A percentile compares a stretch with the other conserved stretches of the same genome.
Evolutionary conservation across 441 rosid genomes (phyloP).

Genomic region (Erodium texanum): DNA sequence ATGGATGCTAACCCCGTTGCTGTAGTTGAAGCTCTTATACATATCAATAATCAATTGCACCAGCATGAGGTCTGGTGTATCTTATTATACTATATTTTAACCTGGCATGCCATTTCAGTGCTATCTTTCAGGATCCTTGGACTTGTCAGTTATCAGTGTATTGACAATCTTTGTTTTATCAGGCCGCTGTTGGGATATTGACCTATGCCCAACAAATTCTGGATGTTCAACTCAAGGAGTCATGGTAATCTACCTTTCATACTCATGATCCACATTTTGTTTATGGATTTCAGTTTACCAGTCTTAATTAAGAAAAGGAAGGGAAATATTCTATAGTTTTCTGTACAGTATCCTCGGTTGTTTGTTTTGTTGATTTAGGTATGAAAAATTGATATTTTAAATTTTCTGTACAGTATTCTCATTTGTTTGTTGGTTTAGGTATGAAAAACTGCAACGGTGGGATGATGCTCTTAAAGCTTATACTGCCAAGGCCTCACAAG

Average conservation of each 20-base stretch:
- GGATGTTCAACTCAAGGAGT: slow-evolving; percentile 93
- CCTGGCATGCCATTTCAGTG: background rate
- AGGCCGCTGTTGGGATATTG: slow-evolving; percentile 99
- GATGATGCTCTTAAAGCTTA: slow-evolving; percentile 99
- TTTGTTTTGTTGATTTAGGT: slow-evolving; percentile 51
- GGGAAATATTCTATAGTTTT: background rate
- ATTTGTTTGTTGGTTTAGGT: slow-evolving; percentile 41
- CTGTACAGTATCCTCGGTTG: too few relatives aligned
- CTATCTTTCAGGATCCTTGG: background rate
- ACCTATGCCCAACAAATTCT: slow-evolving; percentile 88
- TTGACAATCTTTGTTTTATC: slow-evolving; percentile 21
- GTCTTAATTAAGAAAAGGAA: background rate
- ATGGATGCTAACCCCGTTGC: slow-evolving; percentile 98
- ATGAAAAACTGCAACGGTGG: slow-evolving; percentile 99
- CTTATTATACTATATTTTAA: slow-evolving; percentile 9
- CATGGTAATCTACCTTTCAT: slow-evolving; percentile 49
- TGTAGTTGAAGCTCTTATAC: slow-evolving; percentile 97
- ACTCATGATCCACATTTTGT: background rate
- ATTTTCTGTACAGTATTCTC: too few relatives aligned
- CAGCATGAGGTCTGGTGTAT: slow-evolving; percentile 72
- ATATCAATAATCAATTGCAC: slow-evolving; percentile 96
- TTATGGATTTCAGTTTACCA: background rate
- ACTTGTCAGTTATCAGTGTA: background rate
- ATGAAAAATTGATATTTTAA: slow-evolving; percentile 61
- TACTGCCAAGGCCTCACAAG: slow-evolving; percentile 79